phyloP scores from a whole-genome alignment of 2,329 filamentous ascomycete genomes.

The Rugonectria rugulosa region DNA sequence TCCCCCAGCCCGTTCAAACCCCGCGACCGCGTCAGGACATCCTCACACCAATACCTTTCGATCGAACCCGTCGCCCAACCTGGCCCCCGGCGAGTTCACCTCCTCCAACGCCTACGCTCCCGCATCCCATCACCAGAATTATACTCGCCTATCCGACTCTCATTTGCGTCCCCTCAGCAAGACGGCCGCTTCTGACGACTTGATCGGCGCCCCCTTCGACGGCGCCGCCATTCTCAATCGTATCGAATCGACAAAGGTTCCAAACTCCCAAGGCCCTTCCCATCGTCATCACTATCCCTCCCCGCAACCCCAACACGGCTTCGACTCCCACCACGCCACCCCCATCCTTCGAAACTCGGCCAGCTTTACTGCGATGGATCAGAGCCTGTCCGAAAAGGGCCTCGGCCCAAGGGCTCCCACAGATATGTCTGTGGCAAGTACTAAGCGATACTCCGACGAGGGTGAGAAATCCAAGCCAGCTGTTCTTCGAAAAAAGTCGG shows the following conservation, averaged over 20 bases:
- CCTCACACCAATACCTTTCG: constrained; percentile 49
- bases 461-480: constrained; percentile 67
- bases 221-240: constrained; percentile 67
- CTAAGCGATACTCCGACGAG: constrained; percentile 85
- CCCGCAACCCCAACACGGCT: constrained; percentile 56
- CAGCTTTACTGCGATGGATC: constrained; percentile 55
- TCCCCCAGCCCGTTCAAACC: constrained; percentile 57
- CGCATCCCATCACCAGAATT: constrained; percentile 33
- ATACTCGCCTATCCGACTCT: constrained; percentile 39
- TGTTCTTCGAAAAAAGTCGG: constrained; percentile 81
- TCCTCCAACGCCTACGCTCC: constrained; percentile 43
- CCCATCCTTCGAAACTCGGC: constrained; percentile 70
- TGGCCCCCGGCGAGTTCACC: constrained; percentile 55
- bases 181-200: constrained; percentile 58
- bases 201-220: constrained; percentile 72
- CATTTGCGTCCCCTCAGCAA: constrained; percentile 37
- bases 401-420: constrained; percentile 48
- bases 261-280: constrained; percentile 40
- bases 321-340: constrained; percentile 59
- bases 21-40: constrained; percentile 58
- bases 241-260: constrained; percentile 60
- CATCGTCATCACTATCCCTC: constrained; percentile 43
- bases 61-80: constrained; percentile 56
- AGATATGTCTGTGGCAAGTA: constrained; percentile 54
- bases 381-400: constrained; percentile 47